Percentiles rank a stretch among this genome's conserved stretches.
Evolutionary conservation across 1,284 basidiomycete species (phyloP).

Genomic region (Leccinum pachyderme): DNA sequence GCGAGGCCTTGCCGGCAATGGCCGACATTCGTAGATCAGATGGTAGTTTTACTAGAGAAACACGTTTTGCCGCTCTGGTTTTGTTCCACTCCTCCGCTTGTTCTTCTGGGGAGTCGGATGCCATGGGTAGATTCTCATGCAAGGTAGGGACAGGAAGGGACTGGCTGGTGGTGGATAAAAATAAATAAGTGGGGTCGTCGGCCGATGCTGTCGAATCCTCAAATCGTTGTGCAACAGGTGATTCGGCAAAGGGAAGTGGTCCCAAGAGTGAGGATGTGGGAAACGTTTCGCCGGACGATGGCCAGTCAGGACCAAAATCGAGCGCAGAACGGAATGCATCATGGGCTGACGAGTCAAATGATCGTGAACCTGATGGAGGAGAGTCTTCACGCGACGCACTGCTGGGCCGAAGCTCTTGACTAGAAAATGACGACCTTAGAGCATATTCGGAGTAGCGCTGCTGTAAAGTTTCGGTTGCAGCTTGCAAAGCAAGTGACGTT

Average conservation of each 20-base stretch:
- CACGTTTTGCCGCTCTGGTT: conserved; percentile 79
- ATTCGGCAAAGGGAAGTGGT: conserved; percentile 38
- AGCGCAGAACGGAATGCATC: conserved; percentile 67
- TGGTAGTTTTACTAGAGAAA: conserved; percentile 73
- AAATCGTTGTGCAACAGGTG: conserved; percentile 29
- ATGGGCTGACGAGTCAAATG: conserved; percentile 47
- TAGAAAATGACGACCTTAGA: conserved; percentile 41
- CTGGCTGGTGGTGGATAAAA: conserved; percentile 34
- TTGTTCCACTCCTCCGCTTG: conserved; percentile 83
- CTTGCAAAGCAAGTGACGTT: conserved; percentile 69
- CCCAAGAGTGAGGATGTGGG: conserved; percentile 32
- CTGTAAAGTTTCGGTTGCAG: conserved; percentile 66
- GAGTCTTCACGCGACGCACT: conserved; percentile 20
- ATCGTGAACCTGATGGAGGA: conserved; percentile 32
- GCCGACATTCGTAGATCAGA: conserved; percentile 49
- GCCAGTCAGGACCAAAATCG: conserved; percentile 54
- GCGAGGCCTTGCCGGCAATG: conserved; percentile 21
- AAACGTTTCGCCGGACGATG: conserved; percentile 39
- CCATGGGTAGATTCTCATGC: conserved; percentile 48
- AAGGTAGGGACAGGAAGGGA: conserved; percentile 18
- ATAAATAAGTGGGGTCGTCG: conserved; percentile 26
- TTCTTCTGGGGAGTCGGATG: conserved; percentile 49
- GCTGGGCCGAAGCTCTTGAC: conserved; percentile 36
- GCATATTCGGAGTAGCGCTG: conserved; percentile 35
- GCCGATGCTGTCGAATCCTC: conserved; percentile 18